Evolutionary conservation across 306 rosid species (phyloP).

Genomic region (Fagus crenata): DNA sequence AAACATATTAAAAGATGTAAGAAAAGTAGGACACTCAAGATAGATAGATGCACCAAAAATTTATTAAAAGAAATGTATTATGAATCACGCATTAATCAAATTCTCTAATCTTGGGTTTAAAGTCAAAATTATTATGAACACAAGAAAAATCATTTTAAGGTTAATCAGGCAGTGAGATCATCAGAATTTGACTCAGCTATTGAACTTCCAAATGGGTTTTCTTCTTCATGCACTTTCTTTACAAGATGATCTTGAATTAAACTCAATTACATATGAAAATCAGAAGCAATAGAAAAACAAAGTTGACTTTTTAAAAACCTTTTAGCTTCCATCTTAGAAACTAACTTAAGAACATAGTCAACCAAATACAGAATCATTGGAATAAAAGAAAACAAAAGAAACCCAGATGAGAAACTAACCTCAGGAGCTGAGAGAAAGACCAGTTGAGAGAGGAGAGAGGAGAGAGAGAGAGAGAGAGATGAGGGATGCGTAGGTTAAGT

Average conservation of each 20-base stretch:
- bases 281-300: neutral
- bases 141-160: neutral
- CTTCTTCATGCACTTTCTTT: neutral
- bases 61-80: neutral
- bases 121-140: neutral
- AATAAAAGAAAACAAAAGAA: slow-evolving; percentile 1
- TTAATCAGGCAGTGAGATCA: neutral
- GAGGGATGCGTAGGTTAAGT: neutral
- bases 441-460: neutral
- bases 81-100: neutral
- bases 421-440: slow-evolving; percentile 26
- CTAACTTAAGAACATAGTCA: neutral
- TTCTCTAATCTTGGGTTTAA: neutral
- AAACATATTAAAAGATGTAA: neutral
- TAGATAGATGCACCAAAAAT: neutral
- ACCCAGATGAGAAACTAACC: slow-evolving; percentile 45
- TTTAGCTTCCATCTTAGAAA: slow-evolving; percentile 8
- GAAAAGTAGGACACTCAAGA: neutral
- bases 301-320: neutral
- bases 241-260: neutral
- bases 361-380: neutral
- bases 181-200: neutral
- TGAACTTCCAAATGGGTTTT: neutral
- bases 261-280: neutral
- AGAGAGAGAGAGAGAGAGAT: neutral